These are phyloP conservation scores for Populus pruinosa DNA, from an alignment of 345 rosid species.

Conservation along the genomic window DNA sequence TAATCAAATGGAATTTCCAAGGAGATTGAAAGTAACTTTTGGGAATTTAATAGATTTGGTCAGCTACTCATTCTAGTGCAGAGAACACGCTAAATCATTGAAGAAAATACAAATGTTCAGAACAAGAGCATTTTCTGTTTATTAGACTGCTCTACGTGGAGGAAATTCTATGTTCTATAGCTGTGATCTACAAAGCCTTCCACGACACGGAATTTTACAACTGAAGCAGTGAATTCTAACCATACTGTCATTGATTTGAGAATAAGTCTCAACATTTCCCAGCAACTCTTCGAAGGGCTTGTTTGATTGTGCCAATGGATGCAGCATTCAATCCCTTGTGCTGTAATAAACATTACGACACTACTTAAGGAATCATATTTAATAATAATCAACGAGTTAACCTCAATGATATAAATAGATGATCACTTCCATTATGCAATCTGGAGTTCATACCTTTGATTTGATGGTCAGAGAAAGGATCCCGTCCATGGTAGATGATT, in stretches of 20 bases:
- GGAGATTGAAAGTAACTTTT: no score
- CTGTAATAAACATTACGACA: conserved; percentile 35
- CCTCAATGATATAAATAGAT: neutral
- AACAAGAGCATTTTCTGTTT: conserved; percentile 7
- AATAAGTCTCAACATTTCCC: conserved; percentile 42
- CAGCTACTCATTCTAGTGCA: neutral
- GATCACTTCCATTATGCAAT: neutral
- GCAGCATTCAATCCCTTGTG: conserved; percentile 45
- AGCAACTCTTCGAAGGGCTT: conserved; percentile 56
- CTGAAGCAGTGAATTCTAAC: conserved; percentile 11
- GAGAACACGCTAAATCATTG: neutral
- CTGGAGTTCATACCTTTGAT: conserved; percentile 51
- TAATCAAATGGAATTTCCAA: no score
- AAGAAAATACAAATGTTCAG: neutral
- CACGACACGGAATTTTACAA: conserved; percentile 17
- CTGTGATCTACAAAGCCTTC: conserved; percentile 14
- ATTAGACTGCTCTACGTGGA: conserved; percentile 13
- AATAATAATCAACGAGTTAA: neutral
- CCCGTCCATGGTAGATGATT: conserved; percentile 61
- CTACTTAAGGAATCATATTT: neutral
- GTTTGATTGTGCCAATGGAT: conserved; percentile 50
- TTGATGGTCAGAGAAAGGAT: conserved; percentile 57
- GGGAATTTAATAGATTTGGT: no score
- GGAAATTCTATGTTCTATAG: neutral
- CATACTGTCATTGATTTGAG: neutral